Base-by-base conservation (phyloP, 225 moss, liverwort and hornwort genomes). In the Polytrichum formosum region DNA sequence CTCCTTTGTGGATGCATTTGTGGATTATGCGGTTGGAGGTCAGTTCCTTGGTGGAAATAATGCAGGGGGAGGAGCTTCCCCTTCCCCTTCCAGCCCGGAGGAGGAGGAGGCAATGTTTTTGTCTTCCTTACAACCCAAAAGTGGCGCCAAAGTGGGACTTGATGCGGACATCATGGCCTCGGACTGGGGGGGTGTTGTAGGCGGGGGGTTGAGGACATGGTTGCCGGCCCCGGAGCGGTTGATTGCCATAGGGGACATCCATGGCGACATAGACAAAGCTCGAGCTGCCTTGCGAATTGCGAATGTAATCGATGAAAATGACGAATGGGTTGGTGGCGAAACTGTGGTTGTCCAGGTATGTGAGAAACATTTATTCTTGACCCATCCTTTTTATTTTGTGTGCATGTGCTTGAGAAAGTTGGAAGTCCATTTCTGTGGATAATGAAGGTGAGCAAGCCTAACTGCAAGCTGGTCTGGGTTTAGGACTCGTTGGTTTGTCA, bases 311-410 rank as follows among this genome's bases (percentile, higher is more conserved):
- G 96, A 92, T 55, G 89, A 91, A 68, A 53, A 80, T 28, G 84
- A 88, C 29, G 81, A 70, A 70, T 93, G 93, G 92, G 72, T 92
- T 64, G 96, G 90, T 61, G 93, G 93, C 0, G 78, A 89, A 54
- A 93, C 90, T 4, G 92, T 97, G 69, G 96, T 97, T 59, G 93
- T 95, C 53, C 88, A 95, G 86, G 93, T 87, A 63, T 53, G 72
- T 23, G 23, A 21, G 23, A 6, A n/a, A 6, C 7, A 58, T 58
- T 22, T 58, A 20, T 58, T 58, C 58, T 22, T 58, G 7, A 6
- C 21, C 58, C 21, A 20, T 23, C 23, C 21, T n/a, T n/a, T 21
- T 58, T 29, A 29, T 55, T 5, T 56, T 58, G 58, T 8, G 33
- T 46, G 46, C 13, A 46, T 46, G 13, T 46, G 46, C 46, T 46